Conservation (phyloP, 192 early-diverging fungal species). For the Gonapodya prolifera region DNA sequence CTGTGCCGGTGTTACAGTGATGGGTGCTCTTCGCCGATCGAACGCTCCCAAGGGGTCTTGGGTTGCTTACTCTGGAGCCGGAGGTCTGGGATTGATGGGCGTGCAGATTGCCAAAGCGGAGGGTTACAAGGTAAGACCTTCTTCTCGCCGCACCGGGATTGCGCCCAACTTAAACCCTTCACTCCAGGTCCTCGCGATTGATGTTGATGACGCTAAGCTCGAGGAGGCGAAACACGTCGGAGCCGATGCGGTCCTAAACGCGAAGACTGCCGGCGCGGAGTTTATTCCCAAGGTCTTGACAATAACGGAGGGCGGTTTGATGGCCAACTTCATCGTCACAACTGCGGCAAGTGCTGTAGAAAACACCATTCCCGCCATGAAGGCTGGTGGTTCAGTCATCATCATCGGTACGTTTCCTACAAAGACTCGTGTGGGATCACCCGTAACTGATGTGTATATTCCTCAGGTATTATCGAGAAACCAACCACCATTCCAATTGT, state of each 20-base stretch:
- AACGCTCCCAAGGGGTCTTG: neutral
- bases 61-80: neutral
- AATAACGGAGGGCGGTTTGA: neutral
- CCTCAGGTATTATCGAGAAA: neutral
- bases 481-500: neutral
- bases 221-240: neutral
- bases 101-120: neutral
- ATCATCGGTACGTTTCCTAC: neutral
- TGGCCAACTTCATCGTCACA: slow-evolving; percentile 3
- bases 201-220: slow-evolving; percentile 3
- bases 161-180: neutral
- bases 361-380: neutral
- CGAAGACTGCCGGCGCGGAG: neutral
- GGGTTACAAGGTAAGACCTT: neutral
- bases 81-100: neutral
- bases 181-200: neutral
- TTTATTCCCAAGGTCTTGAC: neutral
- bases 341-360: neutral
- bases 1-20: neutral
- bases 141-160: neutral
- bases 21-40: neutral
- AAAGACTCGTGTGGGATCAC: neutral
- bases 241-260: neutral
- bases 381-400: neutral
- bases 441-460: neutral